Percentiles rank a stretch among this genome's conserved stretches.
These are phyloP conservation scores for Komagataea norvegica DNA, from an alignment of 1,139 yeast genomes.

Conservation along the genomic window DNA sequence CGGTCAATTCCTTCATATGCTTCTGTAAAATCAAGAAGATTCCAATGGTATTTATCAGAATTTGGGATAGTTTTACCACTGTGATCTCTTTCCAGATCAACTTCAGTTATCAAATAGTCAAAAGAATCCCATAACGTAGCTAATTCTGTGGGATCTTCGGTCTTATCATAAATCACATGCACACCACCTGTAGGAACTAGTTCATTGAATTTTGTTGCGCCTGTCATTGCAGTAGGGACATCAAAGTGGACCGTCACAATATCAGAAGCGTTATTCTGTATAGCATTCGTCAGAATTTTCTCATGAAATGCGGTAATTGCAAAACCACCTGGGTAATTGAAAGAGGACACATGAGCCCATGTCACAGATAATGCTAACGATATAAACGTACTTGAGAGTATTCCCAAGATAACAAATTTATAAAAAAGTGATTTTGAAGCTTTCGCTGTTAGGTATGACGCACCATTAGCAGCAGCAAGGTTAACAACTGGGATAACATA, in stretches of 20 bases:
- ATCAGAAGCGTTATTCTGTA: conserved; percentile 19
- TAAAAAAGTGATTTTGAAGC: conserved; percentile 31
- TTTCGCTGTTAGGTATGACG: conserved; percentile 40
- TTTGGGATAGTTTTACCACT: conserved; percentile 21
- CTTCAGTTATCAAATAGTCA: conserved; percentile 56
- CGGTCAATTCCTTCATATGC: conserved; percentile 36
- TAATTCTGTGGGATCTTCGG: conserved; percentile 48
- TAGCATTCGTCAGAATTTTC: conserved; percentile 28
- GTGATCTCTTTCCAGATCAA: conserved; percentile 23
- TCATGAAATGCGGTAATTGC: conserved; percentile 57
- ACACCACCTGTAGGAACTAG: conserved; percentile 29
- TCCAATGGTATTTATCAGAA: conserved; percentile 35
- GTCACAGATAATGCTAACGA: conserved; percentile 42
- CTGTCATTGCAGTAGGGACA: conserved; percentile 83
- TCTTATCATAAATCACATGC: conserved; percentile 62
- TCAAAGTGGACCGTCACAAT: conserved; percentile 59
- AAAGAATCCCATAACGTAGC: conserved; percentile 47
- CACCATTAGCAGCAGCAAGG: conserved; percentile 60
- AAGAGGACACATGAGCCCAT: conserved; percentile 60
- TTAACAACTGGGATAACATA: conserved; percentile 71
- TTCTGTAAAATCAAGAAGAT: conserved; percentile 31
- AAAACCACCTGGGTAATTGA: conserved; percentile 86
- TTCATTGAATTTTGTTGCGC: conserved; percentile 72
- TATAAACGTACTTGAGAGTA: conserved; percentile 31
- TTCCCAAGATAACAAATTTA: conserved; percentile 29